phyloP scores from a whole-genome alignment of 2,329 filamentous ascomycete genomes.

The Scedosporium apiospermum region DNA sequence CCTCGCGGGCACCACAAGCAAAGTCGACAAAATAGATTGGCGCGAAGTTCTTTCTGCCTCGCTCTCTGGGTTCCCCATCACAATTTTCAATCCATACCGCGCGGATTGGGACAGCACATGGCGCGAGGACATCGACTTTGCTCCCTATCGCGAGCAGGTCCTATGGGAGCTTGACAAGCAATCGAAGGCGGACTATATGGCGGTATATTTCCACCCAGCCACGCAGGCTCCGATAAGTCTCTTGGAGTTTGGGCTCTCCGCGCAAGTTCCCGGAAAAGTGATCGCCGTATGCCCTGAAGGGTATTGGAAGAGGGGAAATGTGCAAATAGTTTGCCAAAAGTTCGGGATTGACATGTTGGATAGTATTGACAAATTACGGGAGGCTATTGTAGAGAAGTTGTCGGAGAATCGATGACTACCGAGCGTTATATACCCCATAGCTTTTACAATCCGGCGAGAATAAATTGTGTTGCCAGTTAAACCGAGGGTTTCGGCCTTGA shows the following conservation, averaged over 20 bases:
- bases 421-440: too few species aligned
- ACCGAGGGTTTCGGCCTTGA: too few species aligned
- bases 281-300: conserved; percentile 43
- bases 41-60: conserved; percentile 31
- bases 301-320: conserved; percentile 52
- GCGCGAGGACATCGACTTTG: conserved; percentile 36
- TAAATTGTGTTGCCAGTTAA: too few species aligned
- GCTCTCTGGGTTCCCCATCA: conserved; percentile 36
- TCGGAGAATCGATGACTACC: neutral
- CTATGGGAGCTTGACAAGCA: conserved; percentile 53
- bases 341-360: conserved; percentile 35
- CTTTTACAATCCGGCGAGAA: too few species aligned
- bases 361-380: conserved; percentile 29
- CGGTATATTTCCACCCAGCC: conserved; percentile 44
- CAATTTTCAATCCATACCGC: conserved; percentile 48
- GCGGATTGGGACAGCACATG: conserved; percentile 46
- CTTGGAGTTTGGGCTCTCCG: conserved; percentile 50
- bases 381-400: conserved; percentile 23
- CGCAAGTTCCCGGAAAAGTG: conserved; percentile 26
- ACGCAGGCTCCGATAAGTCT: conserved; percentile 48
- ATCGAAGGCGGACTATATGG: conserved; percentile 41
- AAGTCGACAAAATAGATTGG: conserved; percentile 35
- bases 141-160: conserved; percentile 42
- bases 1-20: conserved; percentile 47
- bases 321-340: conserved; percentile 44